Percentiles rank a stretch among this genome's conserved stretches.
These are phyloP conservation scores for Trypanosoma vivax DNA, from an alignment of 208 protist species.

Conservation along the genomic window DNA sequence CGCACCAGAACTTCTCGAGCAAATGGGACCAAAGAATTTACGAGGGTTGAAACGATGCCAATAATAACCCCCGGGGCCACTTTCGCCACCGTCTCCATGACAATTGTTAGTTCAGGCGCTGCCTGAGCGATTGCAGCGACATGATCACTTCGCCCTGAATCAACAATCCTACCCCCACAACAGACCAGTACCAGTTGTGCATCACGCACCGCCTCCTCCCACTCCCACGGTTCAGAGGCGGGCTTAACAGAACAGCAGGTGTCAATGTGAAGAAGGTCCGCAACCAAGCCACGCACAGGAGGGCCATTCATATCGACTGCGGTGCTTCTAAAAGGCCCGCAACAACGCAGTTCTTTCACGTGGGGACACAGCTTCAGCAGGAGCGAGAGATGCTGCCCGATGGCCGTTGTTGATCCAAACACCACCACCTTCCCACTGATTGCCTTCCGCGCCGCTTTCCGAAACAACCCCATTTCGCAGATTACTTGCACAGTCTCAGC, in stretches of 20 bases:
- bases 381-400: conserved; percentile 91
- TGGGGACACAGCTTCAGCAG: conserved; percentile 85
- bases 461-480: conserved; percentile 18
- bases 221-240: conserved; percentile 34
- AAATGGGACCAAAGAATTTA: conserved; percentile 92
- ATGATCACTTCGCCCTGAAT: conserved; percentile 84
- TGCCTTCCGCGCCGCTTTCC: conserved; percentile 8
- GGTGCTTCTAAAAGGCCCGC: conserved; percentile 32
- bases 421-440: conserved; percentile 76
- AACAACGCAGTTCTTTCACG: conserved; percentile 72
- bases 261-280: conserved; percentile 80
- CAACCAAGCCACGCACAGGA: conserved; percentile 44
- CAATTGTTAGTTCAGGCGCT: conserved; percentile 56
- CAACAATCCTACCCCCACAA: conserved; percentile 78
- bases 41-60: conserved; percentile 87
- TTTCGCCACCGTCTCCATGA: conserved; percentile 71
- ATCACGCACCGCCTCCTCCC: conserved; percentile 55
- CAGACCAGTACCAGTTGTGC: conserved; percentile 87
- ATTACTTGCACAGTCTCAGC: no score
- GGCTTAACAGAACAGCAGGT: conserved; percentile 32
- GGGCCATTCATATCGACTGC: conserved; percentile 11
- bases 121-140: conserved; percentile 83
- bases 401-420: conserved; percentile 85
- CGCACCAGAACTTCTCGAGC: conserved; percentile 82
- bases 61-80: conserved; percentile 68